phyloP scores from a whole-genome alignment of 2,329 filamentous ascomycete species.

The Pestalotiopsis sp. region DNA sequence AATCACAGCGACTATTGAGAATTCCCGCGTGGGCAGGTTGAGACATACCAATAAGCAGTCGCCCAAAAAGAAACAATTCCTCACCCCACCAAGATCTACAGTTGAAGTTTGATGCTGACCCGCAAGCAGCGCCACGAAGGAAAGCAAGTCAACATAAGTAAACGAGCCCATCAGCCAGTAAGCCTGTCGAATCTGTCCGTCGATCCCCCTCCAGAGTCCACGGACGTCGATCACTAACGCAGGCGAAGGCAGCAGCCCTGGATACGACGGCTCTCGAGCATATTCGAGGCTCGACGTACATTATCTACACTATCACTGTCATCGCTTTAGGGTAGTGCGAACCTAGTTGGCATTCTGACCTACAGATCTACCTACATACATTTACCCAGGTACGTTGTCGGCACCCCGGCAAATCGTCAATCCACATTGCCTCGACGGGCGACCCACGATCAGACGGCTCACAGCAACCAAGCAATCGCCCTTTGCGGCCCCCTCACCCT shows the following conservation, averaged over 20 bases:
- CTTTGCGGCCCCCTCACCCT: too few species aligned
- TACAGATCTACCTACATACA: too few species aligned
- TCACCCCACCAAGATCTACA: background rate
- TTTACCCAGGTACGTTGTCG: too few species aligned
- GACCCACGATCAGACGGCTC: too few species aligned
- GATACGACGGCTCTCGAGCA: background rate
- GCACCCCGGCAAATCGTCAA: too few species aligned
- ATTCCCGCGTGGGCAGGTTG: background rate
- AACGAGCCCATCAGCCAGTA: background rate
- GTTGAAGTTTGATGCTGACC: background rate
- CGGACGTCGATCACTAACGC: constrained; percentile 6
- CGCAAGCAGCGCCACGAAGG: constrained; percentile 7
- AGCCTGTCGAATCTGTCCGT: background rate
- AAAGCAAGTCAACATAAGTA: background rate
- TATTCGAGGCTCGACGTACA: background rate
- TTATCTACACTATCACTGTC: too few species aligned
- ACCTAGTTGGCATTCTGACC: background rate
- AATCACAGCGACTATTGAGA: background rate
- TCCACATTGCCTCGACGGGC: too few species aligned
- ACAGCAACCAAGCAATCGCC: too few species aligned
- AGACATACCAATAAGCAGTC: background rate
- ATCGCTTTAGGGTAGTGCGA: background rate
- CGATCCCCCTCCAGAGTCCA: constrained; percentile 9
- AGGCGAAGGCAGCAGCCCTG: background rate
- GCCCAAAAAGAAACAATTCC: background rate